Percentiles rank a stretch among this genome's conserved stretches.
phyloP scores from a whole-genome alignment of 2,329 filamentous ascomycete genomes.

The Cladosporium sp. region DNA sequence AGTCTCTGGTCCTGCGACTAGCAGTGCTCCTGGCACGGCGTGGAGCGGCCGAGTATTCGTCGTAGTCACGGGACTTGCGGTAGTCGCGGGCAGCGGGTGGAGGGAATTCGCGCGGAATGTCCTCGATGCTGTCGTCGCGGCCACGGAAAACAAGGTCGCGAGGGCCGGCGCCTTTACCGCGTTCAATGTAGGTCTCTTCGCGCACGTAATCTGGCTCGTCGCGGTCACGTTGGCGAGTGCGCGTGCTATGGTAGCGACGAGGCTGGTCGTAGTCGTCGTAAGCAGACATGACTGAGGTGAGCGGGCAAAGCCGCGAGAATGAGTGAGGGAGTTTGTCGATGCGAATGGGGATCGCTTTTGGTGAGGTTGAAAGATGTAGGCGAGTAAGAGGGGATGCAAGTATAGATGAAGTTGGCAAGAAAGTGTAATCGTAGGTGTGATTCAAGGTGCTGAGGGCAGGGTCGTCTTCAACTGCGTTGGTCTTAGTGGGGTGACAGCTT shows the following conservation, averaged over 20 bases:
- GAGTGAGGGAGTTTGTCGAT: slow-evolving; percentile 4
- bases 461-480: no score
- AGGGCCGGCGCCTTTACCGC: slow-evolving; percentile 39
- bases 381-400: background rate
- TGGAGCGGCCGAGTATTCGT: slow-evolving; percentile 42
- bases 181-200: slow-evolving; percentile 48
- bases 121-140: slow-evolving; percentile 78
- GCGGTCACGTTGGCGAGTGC: slow-evolving; percentile 41
- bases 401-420: background rate
- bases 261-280: slow-evolving; percentile 47
- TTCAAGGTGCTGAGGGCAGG: no score
- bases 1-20: slow-evolving; percentile 22
- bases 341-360: background rate
- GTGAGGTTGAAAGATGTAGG: background rate
- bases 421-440: no score
- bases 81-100: slow-evolving; percentile 51
- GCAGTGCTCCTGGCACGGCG: slow-evolving; percentile 64
- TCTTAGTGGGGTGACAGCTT: background rate
- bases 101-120: slow-evolving; percentile 79
- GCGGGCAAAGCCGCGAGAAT: slow-evolving; percentile 7
- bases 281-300: slow-evolving; percentile 40
- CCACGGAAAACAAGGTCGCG: slow-evolving; percentile 49
- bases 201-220: slow-evolving; percentile 50
- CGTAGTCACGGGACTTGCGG: slow-evolving; percentile 39
- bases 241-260: slow-evolving; percentile 39